These are phyloP conservation scores for Pythium aristosporum DNA, from an alignment of 352 stramenopile genomes.

Conservation along the genomic window DNA sequence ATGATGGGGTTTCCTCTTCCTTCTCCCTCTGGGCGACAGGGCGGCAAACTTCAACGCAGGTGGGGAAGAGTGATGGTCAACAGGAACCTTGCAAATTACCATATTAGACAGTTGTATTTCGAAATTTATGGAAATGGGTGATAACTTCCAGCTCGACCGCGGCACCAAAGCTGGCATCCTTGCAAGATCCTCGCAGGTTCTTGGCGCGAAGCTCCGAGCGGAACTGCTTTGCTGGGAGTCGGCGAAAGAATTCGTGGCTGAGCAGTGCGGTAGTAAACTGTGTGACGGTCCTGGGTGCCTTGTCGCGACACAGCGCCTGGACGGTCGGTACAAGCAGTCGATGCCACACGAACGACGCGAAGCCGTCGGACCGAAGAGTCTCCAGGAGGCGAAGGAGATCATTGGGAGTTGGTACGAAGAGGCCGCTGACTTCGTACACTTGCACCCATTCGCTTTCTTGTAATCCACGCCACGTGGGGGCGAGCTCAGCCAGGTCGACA, in stretches of 20 bases:
- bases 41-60: conserved; percentile 17
- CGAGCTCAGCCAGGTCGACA: conserved; percentile 27
- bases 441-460: conserved; percentile 46
- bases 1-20: conserved; percentile 2
- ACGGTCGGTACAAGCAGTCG: conserved; percentile 43
- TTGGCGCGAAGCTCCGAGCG: conserved; percentile 48
- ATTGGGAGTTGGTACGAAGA: conserved; percentile 16
- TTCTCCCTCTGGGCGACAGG: conserved; percentile 1
- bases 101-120: conserved; percentile 18
- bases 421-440: conserved; percentile 18
- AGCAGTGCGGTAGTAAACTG: conserved; percentile 33
- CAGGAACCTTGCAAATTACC: not conserved
- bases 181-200: conserved; percentile 37
- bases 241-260: conserved; percentile 28
- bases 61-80: conserved; percentile 24
- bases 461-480: conserved; percentile 34
- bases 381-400: conserved; percentile 40
- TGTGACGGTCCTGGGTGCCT: not conserved
- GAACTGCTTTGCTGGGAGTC: conserved; percentile 55
- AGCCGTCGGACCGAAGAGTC: conserved; percentile 40
- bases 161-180: conserved; percentile 32
- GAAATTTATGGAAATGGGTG: conserved; percentile 44
- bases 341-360: conserved; percentile 53
- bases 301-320: conserved; percentile 2
- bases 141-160: conserved; percentile 45